Base-by-base conservation (phyloP, 306 rosid species). In the Quercus mongolica region DNA sequence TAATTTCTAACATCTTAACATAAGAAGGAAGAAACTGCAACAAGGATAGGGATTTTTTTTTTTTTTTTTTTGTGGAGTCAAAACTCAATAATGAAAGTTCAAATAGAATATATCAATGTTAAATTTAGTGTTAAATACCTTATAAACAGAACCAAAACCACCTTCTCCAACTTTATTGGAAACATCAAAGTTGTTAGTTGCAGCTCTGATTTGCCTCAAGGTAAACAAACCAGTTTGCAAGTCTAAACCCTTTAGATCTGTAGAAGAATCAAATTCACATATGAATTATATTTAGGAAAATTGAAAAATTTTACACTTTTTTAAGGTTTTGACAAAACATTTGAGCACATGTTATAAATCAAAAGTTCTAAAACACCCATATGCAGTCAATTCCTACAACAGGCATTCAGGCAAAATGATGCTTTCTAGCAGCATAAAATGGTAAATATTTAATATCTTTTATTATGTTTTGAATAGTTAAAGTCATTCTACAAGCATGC, bases 111-210 rank as follows among this genome's bases (percentile, higher is more conserved):
- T 2, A 46, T 46, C 17, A 46, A 46, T 46, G 54, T 2, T 2
- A 46, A 46, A 46, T 46, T 2, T 46, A 46, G 54, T 46, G 54
- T 46, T 46, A 13, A 25, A 70, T 69, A 86, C 87, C 90, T 83
- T 83, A 78, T 71, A 84, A 72, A 86, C 89, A 57, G 89, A 15
- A 70, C 89, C 89, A 77, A 86, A 86, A 75, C 89, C 89, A 11
- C 89, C 89, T 78, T 86, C 89, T 14, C 87, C 89, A 52, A 86
- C 83, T 59, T 86, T 83, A 57, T 86, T 86, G 30, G 75, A 68
- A 25, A 5, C 44, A 72, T 81, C 80, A 81, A 86, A 83, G 63
- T 86, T 75, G 69, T 81, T 81, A 11, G 90, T 86, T 10, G 90
- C 90, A 14, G 38, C 81, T 73, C 63, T 83, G 59, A 86, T 79